These are phyloP conservation scores for Ganoderma sp. DNA, from an alignment of 1,284 basidiomycete species.

Conservation along the genomic window DNA sequence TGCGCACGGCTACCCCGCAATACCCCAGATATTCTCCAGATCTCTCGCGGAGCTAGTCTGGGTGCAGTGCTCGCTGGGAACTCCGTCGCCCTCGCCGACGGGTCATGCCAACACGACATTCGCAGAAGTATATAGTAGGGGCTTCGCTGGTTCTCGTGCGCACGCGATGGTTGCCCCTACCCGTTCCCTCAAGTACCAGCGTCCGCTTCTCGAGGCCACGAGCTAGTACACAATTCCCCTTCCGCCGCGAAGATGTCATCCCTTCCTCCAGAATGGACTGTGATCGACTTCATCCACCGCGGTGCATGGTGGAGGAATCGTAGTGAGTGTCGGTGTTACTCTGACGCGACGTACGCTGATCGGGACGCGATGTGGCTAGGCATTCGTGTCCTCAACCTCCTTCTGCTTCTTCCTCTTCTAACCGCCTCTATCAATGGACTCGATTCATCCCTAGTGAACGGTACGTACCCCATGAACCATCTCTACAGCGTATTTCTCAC, in stretches of 20 bases:
- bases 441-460: slow-evolving; percentile 68
- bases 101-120: slow-evolving; percentile 9
- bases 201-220: slow-evolving; percentile 15
- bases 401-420: slow-evolving; percentile 61
- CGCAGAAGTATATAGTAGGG: slow-evolving; percentile 26
- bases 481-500: background rate
- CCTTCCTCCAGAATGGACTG: slow-evolving; percentile 53
- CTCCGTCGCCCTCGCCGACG: slow-evolving; percentile 7
- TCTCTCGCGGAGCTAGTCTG: slow-evolving; percentile 19
- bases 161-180: slow-evolving; percentile 25
- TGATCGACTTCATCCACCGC: slow-evolving; percentile 61
- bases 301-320: slow-evolving; percentile 68
- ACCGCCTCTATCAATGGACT: slow-evolving; percentile 67
- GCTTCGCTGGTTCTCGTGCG: slow-evolving; percentile 12
- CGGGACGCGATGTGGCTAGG: slow-evolving; percentile 44
- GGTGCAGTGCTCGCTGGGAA: slow-evolving; percentile 16
- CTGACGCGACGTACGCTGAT: background rate
- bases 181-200: slow-evolving; percentile 12
- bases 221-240: slow-evolving; percentile 10
- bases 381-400: slow-evolving; percentile 64
- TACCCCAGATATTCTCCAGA: slow-evolving; percentile 38
- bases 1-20: slow-evolving; percentile 32
- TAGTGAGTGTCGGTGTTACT: slow-evolving; percentile 45
- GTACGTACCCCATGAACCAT: slow-evolving; percentile 41
- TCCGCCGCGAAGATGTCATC: slow-evolving; percentile 28